A percentile compares a stretch with the other conserved stretches of the same genome.
These are phyloP conservation scores for Lantana camara DNA, from an alignment of 257 asterid genomes.

Conservation along the genomic window DNA sequence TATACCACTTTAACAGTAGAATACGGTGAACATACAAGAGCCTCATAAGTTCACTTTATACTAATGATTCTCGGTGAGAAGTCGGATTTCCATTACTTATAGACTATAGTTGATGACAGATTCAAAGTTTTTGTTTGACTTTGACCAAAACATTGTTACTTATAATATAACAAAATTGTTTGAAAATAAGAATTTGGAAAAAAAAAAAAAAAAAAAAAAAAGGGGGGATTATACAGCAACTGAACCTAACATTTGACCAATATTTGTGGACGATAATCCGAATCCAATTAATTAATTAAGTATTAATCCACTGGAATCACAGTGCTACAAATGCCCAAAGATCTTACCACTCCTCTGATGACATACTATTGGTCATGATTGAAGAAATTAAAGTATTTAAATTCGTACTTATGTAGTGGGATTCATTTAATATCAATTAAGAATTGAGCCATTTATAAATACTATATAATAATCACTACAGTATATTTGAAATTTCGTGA, in stretches of 20 bases:
- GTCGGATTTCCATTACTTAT: no score
- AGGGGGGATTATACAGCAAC: neutral
- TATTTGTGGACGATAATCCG: slow-evolving; percentile 14
- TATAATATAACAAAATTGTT: neutral
- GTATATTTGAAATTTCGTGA: no score
- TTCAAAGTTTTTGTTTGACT: no score
- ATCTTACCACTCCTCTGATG: slow-evolving; percentile 6
- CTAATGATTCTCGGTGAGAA: no score
- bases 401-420: slow-evolving; percentile 12
- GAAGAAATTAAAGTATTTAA: neutral
- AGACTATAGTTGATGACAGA: no score
- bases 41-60: no score
- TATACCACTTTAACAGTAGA: no score
- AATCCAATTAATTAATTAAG: neutral
- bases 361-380: slow-evolving; percentile 15
- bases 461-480: no score
- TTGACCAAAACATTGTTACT: neutral
- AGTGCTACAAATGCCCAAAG: neutral
- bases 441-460: neutral
- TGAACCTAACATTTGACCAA: slow-evolving; percentile 21
- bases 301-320: neutral
- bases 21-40: no score
- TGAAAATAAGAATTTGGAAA: no score
- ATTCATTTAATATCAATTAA: neutral
- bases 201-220: neutral